Conservation (phyloP, 106 monocot genomes). For the Dendrobium huoshanense region DNA sequence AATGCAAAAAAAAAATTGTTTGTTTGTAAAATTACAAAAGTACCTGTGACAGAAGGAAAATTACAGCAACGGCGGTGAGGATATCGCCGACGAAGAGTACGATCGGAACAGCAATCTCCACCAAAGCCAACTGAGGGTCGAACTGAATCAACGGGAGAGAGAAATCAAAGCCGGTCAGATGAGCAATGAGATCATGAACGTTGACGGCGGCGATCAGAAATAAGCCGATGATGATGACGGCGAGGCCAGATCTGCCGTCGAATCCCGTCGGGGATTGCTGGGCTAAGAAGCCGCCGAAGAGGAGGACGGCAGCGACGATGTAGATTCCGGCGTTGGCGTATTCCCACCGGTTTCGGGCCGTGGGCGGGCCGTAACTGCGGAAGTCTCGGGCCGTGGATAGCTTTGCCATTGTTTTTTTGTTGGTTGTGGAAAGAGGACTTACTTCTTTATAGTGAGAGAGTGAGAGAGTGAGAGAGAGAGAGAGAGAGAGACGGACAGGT, state of each 20-base stretch:
- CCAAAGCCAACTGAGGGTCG: slow-evolving; percentile 63
- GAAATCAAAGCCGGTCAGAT: slow-evolving; percentile 63
- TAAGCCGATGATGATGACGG: slow-evolving; percentile 40
- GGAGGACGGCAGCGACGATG: slow-evolving; percentile 33
- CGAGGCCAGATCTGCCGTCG: slow-evolving; percentile 39
- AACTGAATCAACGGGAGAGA: slow-evolving; percentile 31
- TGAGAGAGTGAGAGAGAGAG: neutral
- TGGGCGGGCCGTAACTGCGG: slow-evolving; percentile 36
- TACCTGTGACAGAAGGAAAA: slow-evolving; percentile 66
- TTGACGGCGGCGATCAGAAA: slow-evolving; percentile 36
- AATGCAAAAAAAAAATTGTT: neutral
- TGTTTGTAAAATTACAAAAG: neutral
- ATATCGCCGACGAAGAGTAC: slow-evolving; percentile 37
- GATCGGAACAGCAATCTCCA: slow-evolving; percentile 63
- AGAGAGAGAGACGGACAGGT: neutral
- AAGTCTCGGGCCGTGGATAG: slow-evolving; percentile 63
- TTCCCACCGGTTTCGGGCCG: slow-evolving; percentile 57
- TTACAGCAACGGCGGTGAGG: slow-evolving; percentile 21
- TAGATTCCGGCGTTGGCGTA: slow-evolving; percentile 79
- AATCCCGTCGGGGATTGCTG: slow-evolving; percentile 22
- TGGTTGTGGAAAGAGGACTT: neutral
- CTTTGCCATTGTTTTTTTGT: slow-evolving; percentile 58
- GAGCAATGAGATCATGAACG: slow-evolving; percentile 69
- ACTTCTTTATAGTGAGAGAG: no score
- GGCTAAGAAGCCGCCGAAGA: slow-evolving; percentile 28